Conservation (phyloP, 139 green algal species). For the Volvox reticuliferus region DNA sequence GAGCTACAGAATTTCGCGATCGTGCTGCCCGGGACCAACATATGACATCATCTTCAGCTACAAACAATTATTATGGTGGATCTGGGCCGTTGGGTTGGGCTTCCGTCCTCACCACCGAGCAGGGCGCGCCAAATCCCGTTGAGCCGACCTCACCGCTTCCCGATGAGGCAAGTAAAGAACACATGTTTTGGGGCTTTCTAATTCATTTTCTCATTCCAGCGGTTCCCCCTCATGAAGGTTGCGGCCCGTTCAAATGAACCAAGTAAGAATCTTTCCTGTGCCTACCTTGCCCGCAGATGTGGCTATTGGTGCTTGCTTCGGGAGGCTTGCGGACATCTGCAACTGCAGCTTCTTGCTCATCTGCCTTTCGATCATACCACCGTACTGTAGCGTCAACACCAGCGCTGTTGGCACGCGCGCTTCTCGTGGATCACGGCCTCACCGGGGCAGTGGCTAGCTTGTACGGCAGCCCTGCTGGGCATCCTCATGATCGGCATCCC, state of each 20-base stretch:
- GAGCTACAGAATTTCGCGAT: background rate
- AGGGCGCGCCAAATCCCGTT: background rate
- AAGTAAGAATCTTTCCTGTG: too few species aligned
- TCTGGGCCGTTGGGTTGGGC: background rate
- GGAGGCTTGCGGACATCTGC: background rate
- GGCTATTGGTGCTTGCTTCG: background rate
- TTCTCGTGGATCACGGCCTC: background rate
- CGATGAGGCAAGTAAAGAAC: background rate
- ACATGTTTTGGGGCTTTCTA: background rate
- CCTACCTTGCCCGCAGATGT: background rate
- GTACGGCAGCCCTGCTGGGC: background rate
- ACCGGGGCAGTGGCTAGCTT: background rate
- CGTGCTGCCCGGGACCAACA: background rate
- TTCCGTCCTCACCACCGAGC: background rate
- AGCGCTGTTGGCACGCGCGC: background rate
- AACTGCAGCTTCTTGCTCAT: background rate
- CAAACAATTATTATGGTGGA: background rate
- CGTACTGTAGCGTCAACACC: background rate
- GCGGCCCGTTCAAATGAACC: too few species aligned
- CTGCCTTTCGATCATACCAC: background rate
- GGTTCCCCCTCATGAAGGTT: too few species aligned
- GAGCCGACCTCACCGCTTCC: background rate
- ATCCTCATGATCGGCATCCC: background rate
- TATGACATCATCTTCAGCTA: background rate
- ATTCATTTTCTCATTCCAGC: background rate